Base-by-base conservation (phyloP, 1,139 yeast species). In the Pichia sp. region DNA sequence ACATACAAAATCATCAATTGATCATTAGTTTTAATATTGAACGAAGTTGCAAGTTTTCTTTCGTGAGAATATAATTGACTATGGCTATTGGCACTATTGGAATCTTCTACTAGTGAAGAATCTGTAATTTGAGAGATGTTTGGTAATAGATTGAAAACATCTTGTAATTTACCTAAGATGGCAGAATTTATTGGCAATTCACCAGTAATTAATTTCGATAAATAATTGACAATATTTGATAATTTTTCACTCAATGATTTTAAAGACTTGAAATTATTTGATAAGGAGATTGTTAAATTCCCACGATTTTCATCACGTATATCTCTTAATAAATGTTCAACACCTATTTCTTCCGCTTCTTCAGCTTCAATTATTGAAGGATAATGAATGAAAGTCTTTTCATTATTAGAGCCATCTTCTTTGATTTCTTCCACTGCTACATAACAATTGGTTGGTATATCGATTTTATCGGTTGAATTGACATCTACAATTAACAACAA, bases 291-390 rank as follows among this genome's bases (percentile, higher is more conserved):
- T 2, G 97, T 84, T 54, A 94, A 76, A 44, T 86, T 84, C 15
- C 98, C 98, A 11, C 96, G 95, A 9, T 97, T 97, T 59, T 90
- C 97, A 64, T 92, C 97, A 60, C 97, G 80, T 37, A 89, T 88
- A 62, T 94, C 98, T 61, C 97, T 81, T 55, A 94, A 71, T 53
- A 94, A 70, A 64, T 94, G 99, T 65, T 94, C 99, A 11, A 94
- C 99, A 54, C 98, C 98, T 59, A 94, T 94, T 68, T 94, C 99
- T 68, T 94, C 98, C 3, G 98, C 98, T 66, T 94, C 98, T 65
- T 94, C 98, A 4, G 99, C 99, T 64, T 88, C 95, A 55, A 94
- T 89, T 30, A 80, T 74, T 15, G 96, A 86, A 15, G 97, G 96
- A 37, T 90, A 83, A 67, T 94, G 98, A 38, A 88, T 80, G 70